Evolutionary conservation across 495 filamentous ascomycete genomes (phyloP).

Genomic region (Lepidopterella palustris): DNA sequence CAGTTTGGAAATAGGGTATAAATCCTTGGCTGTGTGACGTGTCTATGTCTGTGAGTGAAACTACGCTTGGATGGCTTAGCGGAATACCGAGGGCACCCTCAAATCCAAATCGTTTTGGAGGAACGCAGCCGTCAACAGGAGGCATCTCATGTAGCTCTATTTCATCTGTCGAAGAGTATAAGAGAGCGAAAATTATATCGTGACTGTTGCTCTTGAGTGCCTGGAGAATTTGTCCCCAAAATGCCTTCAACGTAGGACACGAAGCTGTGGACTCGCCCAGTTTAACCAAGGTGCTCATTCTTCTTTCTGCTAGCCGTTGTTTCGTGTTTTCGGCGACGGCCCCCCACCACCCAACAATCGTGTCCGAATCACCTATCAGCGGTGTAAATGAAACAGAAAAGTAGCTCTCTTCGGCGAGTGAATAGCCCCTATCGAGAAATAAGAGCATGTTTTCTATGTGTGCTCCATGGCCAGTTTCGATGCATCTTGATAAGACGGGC

Average conservation of each 20-base stretch:
- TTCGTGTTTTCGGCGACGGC: slow-evolving; percentile 18
- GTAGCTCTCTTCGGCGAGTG: slow-evolving; percentile 20
- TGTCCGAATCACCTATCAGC: slow-evolving; percentile 6
- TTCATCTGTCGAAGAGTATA: neutral
- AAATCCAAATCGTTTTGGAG: neutral
- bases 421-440: slow-evolving; percentile 9
- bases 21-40: neutral
- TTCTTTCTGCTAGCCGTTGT: neutral
- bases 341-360: slow-evolving; percentile 10
- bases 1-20: neutral
- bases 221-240: neutral
- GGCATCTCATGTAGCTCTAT: neutral
- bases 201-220: neutral
- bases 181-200: neutral
- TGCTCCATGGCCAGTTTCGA: slow-evolving; percentile 7
- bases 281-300: neutral
- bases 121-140: neutral
- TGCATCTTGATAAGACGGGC: slow-evolving; percentile 8
- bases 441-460: slow-evolving; percentile 6
- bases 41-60: neutral
- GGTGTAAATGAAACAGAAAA: slow-evolving; percentile 19
- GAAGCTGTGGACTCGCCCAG: neutral
- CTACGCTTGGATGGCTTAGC: neutral
- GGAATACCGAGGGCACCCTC: neutral
- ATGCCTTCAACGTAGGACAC: neutral